Base-by-base conservation (phyloP, 257 asterid species). In the Nicotiana benthamiana region DNA sequence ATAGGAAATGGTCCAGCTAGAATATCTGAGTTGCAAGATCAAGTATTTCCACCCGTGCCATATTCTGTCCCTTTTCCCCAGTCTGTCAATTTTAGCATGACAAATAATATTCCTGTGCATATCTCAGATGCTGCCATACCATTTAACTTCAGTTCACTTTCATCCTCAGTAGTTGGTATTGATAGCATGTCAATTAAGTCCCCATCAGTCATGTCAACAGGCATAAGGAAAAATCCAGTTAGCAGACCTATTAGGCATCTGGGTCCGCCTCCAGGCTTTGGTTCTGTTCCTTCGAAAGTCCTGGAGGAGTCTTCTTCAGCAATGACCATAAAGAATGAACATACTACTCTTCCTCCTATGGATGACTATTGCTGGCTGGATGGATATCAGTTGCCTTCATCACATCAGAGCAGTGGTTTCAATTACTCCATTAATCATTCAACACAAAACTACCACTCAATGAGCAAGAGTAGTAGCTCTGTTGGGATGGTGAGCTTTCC, bases 211-310 rank as follows among this genome's bases (percentile, higher is more conserved):
- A 48, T 89, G 81, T 89, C 92, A 27, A 83, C 90, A n/a, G 90
- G 95, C 51, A 4, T 85, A 78, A 96, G 90, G 93, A 94, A 91
- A 89, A 94, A 86, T 83, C 97, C 97, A 18, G 97, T 96, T 80
- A 87, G 96, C 84, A 90, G 98, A 66, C 97, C 98, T 75, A 86
- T 88, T 59, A 88, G 99, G 85, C 98, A 91, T 75, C 36, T 86
- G 80, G 99, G 99, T 67, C 99, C 99, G 10, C 99, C 99, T 13
- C 99, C 99, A 84, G 99, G 99, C 64, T 96, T 96, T 89, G 95
- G 95, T 75, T 87, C 94, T 80, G 87, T 86, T 80, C 92, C 94
- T 83, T 82, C 95, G 57, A 92, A 89, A 95, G 86, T 54, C 43
- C 82, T 80, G 22, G 96, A 89, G 36, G 97, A 91, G 77, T 80